Percentiles rank a stretch among this genome's conserved stretches.
phyloP scores from a whole-genome alignment of 768 basidiomycete species.

The Pisolithus albus region DNA sequence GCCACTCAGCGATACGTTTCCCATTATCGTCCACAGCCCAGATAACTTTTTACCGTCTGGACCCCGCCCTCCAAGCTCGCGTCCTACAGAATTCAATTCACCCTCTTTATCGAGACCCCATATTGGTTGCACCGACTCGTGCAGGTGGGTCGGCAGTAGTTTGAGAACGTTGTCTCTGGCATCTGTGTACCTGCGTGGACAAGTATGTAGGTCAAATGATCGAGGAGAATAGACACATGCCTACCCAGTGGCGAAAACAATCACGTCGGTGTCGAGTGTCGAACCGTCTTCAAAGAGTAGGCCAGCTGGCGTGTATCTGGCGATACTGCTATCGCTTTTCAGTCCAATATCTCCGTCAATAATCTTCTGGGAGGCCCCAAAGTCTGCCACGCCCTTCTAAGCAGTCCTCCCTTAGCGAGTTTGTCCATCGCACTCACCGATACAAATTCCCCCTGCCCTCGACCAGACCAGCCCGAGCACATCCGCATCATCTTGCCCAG shows the following conservation, averaged over 20 bases:
- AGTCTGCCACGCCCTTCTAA: constrained; percentile 20
- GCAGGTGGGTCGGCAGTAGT: constrained; percentile 16
- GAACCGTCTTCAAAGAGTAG: constrained; percentile 37
- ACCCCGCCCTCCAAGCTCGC: constrained; percentile 40
- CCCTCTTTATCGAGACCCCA: constrained; percentile 30
- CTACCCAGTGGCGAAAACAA: constrained; percentile 46
- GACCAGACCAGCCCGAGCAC: constrained; percentile 41
- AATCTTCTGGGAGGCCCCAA: constrained; percentile 36
- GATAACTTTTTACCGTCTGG: constrained; percentile 10
- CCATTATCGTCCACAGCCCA: constrained; percentile 53
- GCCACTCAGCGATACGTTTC: constrained; percentile 54
- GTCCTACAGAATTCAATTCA: constrained; percentile 25
- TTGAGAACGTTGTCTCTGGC: constrained; percentile 9
- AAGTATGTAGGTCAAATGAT: background rate
- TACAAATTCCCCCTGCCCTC: constrained; percentile 59
- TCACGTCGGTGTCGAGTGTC: constrained; percentile 41
- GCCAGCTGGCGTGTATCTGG: constrained; percentile 32
- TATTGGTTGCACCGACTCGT: constrained; percentile 16
- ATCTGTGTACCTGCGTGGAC: constrained; percentile 14
- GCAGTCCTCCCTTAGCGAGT: background rate
- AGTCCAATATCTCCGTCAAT: constrained; percentile 45
- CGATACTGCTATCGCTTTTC: constrained; percentile 37
- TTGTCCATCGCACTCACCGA: constrained; percentile 34
- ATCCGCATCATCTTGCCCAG: constrained; percentile 48
- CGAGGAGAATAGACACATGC: background rate